Percentiles rank a stretch among this genome's conserved stretches.
phyloP scores from a whole-genome alignment of 768 basidiomycete genomes.

The Mycena crocata region DNA sequence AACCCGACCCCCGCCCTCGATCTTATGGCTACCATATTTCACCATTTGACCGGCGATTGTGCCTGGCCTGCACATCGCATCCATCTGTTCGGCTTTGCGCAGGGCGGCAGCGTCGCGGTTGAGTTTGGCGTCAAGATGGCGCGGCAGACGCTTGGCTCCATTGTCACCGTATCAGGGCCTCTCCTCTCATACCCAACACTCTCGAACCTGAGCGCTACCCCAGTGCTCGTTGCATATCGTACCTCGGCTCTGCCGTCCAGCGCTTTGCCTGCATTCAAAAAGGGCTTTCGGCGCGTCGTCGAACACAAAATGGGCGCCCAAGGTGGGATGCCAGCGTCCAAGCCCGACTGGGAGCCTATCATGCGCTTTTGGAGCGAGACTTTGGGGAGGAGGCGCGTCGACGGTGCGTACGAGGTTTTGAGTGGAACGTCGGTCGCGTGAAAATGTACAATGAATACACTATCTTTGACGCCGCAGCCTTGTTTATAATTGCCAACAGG shows the following conservation, averaged over 20 bases:
- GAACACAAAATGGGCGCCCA: slow-evolving; percentile 62
- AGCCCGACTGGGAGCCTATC: slow-evolving; percentile 83
- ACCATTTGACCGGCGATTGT: slow-evolving; percentile 69
- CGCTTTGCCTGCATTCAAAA: slow-evolving; percentile 66
- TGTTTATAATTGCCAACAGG: too few relatives aligned
- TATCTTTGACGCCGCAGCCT: too few relatives aligned
- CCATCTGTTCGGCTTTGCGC: slow-evolving; percentile 90
- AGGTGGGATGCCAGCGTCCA: slow-evolving; percentile 79
- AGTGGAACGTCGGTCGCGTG: slow-evolving; percentile 45
- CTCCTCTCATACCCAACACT: slow-evolving; percentile 83
- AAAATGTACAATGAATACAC: too few relatives aligned
- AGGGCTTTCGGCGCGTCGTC: slow-evolving; percentile 63
- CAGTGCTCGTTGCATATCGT: slow-evolving; percentile 70
- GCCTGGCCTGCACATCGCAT: slow-evolving; percentile 76
- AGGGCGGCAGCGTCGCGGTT: slow-evolving; percentile 83
- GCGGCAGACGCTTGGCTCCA: slow-evolving; percentile 69
- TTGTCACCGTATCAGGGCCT: slow-evolving; percentile 78
- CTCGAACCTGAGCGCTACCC: slow-evolving; percentile 64
- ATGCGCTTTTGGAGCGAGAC: slow-evolving; percentile 90
- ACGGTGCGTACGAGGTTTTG: slow-evolving; percentile 79
- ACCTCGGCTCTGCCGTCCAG: slow-evolving; percentile 55
- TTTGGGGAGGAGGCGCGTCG: slow-evolving; percentile 65
- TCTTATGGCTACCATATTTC: slow-evolving; percentile 62
- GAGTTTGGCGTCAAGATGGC: slow-evolving; percentile 75
- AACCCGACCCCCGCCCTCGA: slow-evolving; percentile 79